Evolutionary conservation across 73 alveolate genomes (phyloP), one percentile per base, ranked within the genome.

Genomic region (Paramecium sexaurelia): DNA sequence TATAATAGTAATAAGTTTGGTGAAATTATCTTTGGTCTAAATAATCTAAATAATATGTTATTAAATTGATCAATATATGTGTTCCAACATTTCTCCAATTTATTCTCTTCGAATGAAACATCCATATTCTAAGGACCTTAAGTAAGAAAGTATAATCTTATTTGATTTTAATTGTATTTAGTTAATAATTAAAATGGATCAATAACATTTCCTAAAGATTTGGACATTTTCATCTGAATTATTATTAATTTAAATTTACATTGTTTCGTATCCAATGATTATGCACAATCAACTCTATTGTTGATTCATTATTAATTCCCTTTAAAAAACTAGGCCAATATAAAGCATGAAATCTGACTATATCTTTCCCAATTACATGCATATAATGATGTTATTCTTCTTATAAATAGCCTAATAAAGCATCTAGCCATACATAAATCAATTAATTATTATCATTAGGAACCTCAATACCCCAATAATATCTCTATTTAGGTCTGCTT

Each of bases 391-490:
- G 22, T 20, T 55, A 55, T 24, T 67, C 55, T 39, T 78, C 75
- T 68, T 75, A 67, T 4, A 92, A 69, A 86, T 95, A 95, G 55
- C 95, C 95, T 26, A 91, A 75, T 36, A 95, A 66, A 13, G 98
- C 98, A 85, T 95, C 98, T 11, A 95, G 88, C 98, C 98, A 95
- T 32, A 95, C 98, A 87, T 95, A 95, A 85, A 95, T 85, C 35
- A 95, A 89, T 85, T 93, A 85, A 2, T 73, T 45, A 11, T 90
- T 84, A 84, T 95, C 94, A n/a, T 82, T 85, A 15, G 98, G 98
- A 11, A 94, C 97, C 37, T 71, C 89, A 47, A 95, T 85, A 6
- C 98, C 98, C 98, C 98, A 95, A 17, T 56, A 43, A 19, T 94
- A 87, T 69, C 93, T 66, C 4, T 75, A n/a, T 41, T 90, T 92